These are phyloP conservation scores for Rhodotorula diobovata DNA, from an alignment of 768 basidiomycete species.

Conservation along the genomic window DNA sequence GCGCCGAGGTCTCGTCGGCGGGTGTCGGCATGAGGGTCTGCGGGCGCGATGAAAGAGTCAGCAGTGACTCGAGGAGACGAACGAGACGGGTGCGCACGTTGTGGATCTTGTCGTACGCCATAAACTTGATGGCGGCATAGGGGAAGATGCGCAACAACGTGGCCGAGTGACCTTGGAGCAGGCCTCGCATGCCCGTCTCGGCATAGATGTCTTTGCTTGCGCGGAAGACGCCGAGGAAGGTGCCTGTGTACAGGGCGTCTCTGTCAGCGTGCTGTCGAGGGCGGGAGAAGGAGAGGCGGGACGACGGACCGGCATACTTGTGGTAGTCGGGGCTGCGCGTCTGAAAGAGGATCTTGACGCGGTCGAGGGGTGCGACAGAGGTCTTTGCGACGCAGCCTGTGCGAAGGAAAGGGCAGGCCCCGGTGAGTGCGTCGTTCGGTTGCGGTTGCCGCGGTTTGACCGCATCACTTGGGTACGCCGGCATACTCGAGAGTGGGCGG, in stretches of 20 bases:
- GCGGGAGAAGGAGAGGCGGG: background rate
- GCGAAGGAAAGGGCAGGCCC: background rate
- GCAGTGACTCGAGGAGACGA: background rate
- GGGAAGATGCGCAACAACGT: constrained; percentile 92
- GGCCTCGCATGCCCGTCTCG: constrained; percentile 62
- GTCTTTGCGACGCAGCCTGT: constrained; percentile 43
- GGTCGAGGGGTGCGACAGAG: constrained; percentile 75
- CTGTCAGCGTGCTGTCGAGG: background rate
- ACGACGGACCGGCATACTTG: constrained; percentile 74
- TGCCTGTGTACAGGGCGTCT: constrained; percentile 55
- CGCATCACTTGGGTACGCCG: background rate
- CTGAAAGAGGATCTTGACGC: constrained; percentile 98
- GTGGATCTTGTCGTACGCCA: constrained; percentile 87
- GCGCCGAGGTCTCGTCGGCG: constrained; percentile 67
- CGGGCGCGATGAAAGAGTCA: background rate
- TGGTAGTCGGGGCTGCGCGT: constrained; percentile 91
- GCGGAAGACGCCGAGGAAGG: constrained; percentile 75
- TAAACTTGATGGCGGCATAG: constrained; percentile 94
- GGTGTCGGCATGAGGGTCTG: constrained; percentile 82
- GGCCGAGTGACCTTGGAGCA: constrained; percentile 93
- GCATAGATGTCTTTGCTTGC: constrained; percentile 64
- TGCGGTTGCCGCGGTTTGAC: constrained; percentile 5
- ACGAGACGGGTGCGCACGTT: constrained; percentile 50
- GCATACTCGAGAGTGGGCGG: constrained; percentile 3
- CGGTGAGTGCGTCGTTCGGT: constrained; percentile 4